These are phyloP conservation scores for Heritiera fomes DNA, from an alignment of 345 rosid species.

Conservation along the genomic window DNA sequence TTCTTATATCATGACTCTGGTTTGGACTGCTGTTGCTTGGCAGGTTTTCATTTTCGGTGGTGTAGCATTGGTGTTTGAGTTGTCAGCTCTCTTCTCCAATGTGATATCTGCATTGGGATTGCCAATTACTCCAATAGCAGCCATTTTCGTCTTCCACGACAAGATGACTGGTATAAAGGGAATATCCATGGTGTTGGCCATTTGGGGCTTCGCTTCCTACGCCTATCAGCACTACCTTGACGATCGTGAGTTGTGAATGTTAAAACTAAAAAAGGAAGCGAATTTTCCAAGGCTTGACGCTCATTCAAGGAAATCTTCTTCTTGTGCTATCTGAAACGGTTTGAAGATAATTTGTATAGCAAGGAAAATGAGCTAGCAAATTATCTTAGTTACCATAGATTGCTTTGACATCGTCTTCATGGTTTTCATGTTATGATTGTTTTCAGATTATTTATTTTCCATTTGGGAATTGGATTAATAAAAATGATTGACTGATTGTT, in stretches of 20 bases:
- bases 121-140: slow-evolving; percentile 54
- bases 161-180: slow-evolving; percentile 52
- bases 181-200: slow-evolving; percentile 53
- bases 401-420: neutral
- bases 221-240: slow-evolving; percentile 59
- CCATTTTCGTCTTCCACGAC: slow-evolving; percentile 54
- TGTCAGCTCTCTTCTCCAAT: slow-evolving; percentile 57
- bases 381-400: too few species aligned
- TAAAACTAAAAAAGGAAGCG: neutral
- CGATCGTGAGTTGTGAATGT: neutral
- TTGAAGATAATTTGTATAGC: too few species aligned
- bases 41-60: slow-evolving; percentile 49
- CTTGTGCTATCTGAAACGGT: neutral
- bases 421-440: too few species aligned
- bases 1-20: slow-evolving; percentile 36
- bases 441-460: too few species aligned
- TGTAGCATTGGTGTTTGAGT: slow-evolving; percentile 54
- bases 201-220: slow-evolving; percentile 58
- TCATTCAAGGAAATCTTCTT: neutral
- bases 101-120: slow-evolving; percentile 45
- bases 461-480: too few species aligned
- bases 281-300: neutral
- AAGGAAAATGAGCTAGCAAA: too few species aligned
- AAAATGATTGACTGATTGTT: too few species aligned
- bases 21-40: slow-evolving; percentile 36